Evolutionary conservation across 768 basidiomycete genomes (phyloP).

Genomic region (Lactarius hengduanensis): DNA sequence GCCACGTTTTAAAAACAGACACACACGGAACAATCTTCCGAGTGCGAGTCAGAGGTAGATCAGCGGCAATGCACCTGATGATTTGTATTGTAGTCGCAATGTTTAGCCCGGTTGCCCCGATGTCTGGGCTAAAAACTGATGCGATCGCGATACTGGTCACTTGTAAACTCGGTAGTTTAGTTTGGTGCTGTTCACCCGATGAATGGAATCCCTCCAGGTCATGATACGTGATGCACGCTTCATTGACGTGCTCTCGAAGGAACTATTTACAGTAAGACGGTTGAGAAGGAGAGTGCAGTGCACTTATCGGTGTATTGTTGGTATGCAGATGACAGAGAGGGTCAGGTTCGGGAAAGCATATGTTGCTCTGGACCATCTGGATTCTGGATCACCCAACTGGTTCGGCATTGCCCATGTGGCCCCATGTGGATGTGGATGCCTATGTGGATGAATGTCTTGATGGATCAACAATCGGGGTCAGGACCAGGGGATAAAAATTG

Average conservation of each 20-base stretch:
- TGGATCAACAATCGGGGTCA: background rate
- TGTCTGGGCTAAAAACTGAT: background rate
- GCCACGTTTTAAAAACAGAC: background rate
- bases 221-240: background rate
- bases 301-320: background rate
- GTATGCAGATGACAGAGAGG: background rate
- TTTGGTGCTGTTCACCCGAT: background rate
- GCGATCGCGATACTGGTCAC: background rate
- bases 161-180: background rate
- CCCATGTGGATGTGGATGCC: background rate
- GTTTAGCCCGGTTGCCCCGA: background rate
- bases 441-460: background rate
- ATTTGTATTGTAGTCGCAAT: background rate
- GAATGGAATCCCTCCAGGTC: background rate
- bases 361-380: background rate
- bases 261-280: background rate
- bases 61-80: constrained; percentile 21
- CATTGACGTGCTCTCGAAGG: background rate
- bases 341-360: background rate
- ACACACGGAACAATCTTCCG: background rate
- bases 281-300: background rate
- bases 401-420: constrained; percentile 11
- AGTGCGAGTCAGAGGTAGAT: constrained; percentile 16
- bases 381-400: background rate
- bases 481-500: constrained; percentile 13